A percentile compares a stretch with the other conserved stretches of the same genome.
Conservation (phyloP, 2,329 filamentous ascomycete species). For the Microdochium bolleyi region DNA sequence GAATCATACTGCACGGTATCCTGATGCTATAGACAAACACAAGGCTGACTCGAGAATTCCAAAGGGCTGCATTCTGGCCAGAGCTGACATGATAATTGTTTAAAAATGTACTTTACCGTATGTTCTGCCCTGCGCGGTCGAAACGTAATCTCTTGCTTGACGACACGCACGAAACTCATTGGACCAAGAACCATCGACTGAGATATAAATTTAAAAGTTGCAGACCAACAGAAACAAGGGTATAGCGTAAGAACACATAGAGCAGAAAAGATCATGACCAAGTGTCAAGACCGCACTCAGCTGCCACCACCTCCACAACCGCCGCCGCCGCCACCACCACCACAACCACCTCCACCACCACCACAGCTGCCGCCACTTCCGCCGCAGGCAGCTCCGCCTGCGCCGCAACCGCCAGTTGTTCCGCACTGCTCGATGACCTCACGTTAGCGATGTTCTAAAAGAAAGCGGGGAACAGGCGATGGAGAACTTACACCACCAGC, state of each 20-base stretch:
- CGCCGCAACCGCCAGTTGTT: slow-evolving; percentile 14
- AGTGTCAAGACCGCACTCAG: background rate
- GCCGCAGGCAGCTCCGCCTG: slow-evolving; percentile 34
- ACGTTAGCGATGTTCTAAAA: background rate
- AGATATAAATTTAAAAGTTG: no score
- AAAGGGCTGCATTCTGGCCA: no score
- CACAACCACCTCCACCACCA: slow-evolving; percentile 14
- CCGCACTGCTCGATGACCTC: background rate
- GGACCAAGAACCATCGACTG: no score
- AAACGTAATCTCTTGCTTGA: no score
- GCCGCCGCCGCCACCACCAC: slow-evolving; percentile 17
- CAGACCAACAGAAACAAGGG: background rate
- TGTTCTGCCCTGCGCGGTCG: no score
- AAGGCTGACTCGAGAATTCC: no score
- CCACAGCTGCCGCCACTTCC: slow-evolving; percentile 27
- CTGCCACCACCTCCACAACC: slow-evolving; percentile 13
- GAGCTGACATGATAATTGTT: no score
- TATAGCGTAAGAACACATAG: background rate
- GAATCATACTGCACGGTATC: no score
- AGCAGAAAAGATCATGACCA: background rate
- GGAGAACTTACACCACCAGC: slow-evolving; percentile 18
- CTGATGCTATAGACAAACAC: no score
- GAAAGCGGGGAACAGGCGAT: background rate
- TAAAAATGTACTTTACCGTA: no score
- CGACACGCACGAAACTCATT: no score